Evolutionary conservation across 768 basidiomycete genomes (phyloP).

Genomic region (Dentipellis sp.): DNA sequence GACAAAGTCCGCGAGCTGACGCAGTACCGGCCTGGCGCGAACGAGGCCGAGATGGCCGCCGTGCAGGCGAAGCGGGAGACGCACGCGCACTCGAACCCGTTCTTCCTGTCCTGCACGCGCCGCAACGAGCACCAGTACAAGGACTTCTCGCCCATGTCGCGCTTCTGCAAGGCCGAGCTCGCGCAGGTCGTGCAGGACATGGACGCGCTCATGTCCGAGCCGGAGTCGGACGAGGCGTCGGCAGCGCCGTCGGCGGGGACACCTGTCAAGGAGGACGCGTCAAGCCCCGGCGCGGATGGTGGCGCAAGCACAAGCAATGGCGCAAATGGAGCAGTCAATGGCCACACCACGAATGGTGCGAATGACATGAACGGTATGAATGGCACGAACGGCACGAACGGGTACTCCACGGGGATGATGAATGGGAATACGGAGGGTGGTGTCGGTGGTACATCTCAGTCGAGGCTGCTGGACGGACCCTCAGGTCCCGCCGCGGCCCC

Average conservation of each 20-base stretch:
- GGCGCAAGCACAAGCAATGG: background rate
- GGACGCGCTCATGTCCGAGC: slow-evolving; percentile 38
- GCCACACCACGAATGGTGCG: background rate
- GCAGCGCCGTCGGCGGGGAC: background rate
- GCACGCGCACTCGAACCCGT: slow-evolving; percentile 57
- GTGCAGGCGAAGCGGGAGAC: slow-evolving; percentile 47
- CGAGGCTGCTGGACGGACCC: background rate
- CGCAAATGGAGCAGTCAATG: background rate
- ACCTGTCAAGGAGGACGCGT: background rate
- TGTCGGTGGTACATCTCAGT: background rate
- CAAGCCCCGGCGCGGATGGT: background rate
- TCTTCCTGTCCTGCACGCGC: slow-evolving; percentile 64
- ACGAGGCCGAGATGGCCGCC: slow-evolving; percentile 37
- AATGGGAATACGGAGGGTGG: background rate
- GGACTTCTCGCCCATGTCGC: slow-evolving; percentile 74
- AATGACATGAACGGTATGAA: background rate
- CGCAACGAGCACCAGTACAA: slow-evolving; percentile 58
- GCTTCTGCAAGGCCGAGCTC: slow-evolving; percentile 62
- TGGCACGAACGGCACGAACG: background rate
- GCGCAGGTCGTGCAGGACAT: slow-evolving; percentile 58
- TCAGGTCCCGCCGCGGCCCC: background rate
- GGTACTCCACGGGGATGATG: background rate
- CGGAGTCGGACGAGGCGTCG: slow-evolving; percentile 4
- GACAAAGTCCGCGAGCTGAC: slow-evolving; percentile 59
- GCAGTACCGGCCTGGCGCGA: slow-evolving; percentile 37